Percentiles rank a stretch among this genome's conserved stretches.
These are phyloP conservation scores for Quercus dentata DNA, from an alignment of 306 rosid genomes.

Conservation along the genomic window DNA sequence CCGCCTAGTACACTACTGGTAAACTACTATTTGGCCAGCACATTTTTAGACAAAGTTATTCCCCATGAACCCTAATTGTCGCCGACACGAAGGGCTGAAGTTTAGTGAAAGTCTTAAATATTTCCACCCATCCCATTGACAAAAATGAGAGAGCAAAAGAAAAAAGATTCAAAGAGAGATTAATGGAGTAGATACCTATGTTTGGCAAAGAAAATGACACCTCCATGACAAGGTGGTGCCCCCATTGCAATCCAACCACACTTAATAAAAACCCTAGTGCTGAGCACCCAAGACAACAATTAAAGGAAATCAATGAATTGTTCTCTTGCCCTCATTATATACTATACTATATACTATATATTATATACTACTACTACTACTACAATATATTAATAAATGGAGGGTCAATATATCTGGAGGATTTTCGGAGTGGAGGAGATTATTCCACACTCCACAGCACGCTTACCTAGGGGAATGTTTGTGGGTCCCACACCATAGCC, in stretches of 20 bases:
- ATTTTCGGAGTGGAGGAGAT: conserved; percentile 37
- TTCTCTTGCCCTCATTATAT: not conserved
- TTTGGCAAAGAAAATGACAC: conserved; percentile 31
- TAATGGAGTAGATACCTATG: conserved; percentile 7
- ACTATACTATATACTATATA: not conserved
- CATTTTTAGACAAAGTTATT: not conserved
- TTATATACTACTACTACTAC: not conserved
- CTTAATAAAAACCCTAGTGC: conserved; percentile 6
- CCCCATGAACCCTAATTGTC: not conserved
- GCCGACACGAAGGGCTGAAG: not conserved
- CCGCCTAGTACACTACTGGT: not conserved
- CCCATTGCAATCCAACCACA: not conserved
- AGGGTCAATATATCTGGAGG: conserved; percentile 20
- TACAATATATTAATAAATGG: not conserved
- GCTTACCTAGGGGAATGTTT: conserved; percentile 65
- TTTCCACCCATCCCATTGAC: conserved; percentile 5
- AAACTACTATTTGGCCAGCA: not conserved
- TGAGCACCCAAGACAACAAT: conserved; percentile 14
- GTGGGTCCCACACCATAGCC: conserved; percentile 50
- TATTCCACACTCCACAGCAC: conserved; percentile 38
- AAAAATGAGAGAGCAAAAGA: conserved; percentile 4
- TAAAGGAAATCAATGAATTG: not conserved
- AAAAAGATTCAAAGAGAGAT: not conserved
- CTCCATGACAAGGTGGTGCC: conserved; percentile 13
- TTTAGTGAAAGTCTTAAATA: not conserved